Base-by-base conservation (phyloP, 306 rosid species). In the Elaeagnus macrophylla region DNA sequence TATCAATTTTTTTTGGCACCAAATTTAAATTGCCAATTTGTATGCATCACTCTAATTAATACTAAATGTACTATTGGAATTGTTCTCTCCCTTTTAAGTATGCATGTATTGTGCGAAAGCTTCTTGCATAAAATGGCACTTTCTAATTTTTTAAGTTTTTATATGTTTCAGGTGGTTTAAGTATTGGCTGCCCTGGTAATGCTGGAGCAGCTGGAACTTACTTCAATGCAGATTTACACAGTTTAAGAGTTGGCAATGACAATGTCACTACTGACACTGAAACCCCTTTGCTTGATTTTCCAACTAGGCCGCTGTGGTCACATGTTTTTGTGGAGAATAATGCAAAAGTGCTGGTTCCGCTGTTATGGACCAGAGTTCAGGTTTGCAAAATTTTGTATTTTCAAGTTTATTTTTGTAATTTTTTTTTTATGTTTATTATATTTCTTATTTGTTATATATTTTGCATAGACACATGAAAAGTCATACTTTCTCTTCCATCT, bases 351-450 rank as follows among this genome's bases (percentile, higher is more conserved):
- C 84, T 91, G 81, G 97, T 91, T 72, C 97, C 97, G 7, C 88
- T 91, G 68, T 89, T 91, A 62, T 91, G 97, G 97, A 80, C 95
- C 68, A 77, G 95, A 82, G 91, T 86, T 75, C 96, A 91, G 97
- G 97, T 91, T 67, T 56, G 37, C 47, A 55, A 42, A 60, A 44
- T 62, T 39, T 25, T 8, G n/a, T 44, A 10, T 16, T 11, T 59
- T 47, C 20, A 37, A 48, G 48, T 13, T 8, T 37, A 37, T 54
- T 55, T 49, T 57, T n/a, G 9, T 20, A 3, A 20, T 20, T 20
- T 25, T 25, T 15, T 64, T 57, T 11, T 18, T 44, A 19, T 20
- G 47, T 65, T 25, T 15, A 47, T 67, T 51, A 52, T 39, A 12
- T 61, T 49, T 14, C 37, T 41, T 42, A 17, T 36, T 55, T 13